Evolutionary conservation across 108 stramenopile genomes (phyloP).

Genomic region (Cafeteria roenbergensis): DNA sequence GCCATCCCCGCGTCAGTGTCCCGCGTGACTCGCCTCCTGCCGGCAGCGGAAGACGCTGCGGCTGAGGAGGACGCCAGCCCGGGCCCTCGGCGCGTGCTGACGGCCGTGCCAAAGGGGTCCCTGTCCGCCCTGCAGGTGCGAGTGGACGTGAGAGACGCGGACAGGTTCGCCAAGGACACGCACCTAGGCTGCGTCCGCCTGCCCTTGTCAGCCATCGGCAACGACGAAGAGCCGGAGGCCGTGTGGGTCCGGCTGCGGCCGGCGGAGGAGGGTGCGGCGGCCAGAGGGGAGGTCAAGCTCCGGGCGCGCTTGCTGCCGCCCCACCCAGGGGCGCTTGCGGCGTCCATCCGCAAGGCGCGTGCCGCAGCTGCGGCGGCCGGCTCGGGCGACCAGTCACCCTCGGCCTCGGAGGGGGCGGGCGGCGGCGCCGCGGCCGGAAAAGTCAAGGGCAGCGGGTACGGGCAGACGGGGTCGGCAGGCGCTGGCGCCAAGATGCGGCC

Average conservation of each 20-base stretch:
- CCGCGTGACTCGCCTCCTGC: no score
- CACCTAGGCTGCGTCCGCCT: background rate
- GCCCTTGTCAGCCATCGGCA: background rate
- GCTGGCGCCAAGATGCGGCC: background rate
- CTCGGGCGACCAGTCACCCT: no score
- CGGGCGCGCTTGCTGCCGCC: background rate
- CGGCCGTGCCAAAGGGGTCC: no score
- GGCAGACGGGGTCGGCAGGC: background rate
- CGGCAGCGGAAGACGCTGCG: no score
- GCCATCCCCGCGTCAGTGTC: no score
- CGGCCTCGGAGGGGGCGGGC: background rate
- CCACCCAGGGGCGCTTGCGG: background rate
- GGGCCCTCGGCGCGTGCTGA: no score
- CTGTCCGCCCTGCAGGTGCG: background rate
- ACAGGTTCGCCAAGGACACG: background rate
- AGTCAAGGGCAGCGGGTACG: slow-evolving; percentile 7
- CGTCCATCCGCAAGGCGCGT: background rate
- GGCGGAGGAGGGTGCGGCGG: background rate
- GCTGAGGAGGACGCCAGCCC: no score
- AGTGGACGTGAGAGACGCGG: background rate
- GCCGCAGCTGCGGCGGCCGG: background rate
- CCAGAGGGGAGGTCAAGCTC: background rate
- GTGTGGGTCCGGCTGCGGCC: background rate
- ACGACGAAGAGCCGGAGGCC: background rate
- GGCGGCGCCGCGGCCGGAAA: no score